phyloP scores from a whole-genome alignment of 2,329 filamentous ascomycete genomes.

The Monilinia fructicola region DNA sequence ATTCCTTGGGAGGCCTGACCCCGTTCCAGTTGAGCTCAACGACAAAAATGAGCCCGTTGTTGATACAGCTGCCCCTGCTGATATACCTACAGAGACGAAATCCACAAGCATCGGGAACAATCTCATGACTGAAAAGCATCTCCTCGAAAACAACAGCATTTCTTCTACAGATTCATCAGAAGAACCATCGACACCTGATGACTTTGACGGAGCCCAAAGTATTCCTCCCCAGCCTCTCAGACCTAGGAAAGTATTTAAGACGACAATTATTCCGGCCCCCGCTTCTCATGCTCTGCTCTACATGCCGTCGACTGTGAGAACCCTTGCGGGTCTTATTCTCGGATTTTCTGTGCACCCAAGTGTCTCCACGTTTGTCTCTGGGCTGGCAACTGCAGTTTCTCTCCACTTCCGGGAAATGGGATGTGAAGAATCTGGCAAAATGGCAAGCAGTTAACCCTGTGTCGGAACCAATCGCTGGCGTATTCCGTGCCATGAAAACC shows the following conservation, averaged over 20 bases:
- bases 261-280: conserved; percentile 69
- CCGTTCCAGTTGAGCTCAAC: conserved; percentile 33
- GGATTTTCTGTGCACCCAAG: conserved; percentile 71
- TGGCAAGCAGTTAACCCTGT: conserved; percentile 81
- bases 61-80: conserved; percentile 52
- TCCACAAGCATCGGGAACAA: conserved; percentile 42
- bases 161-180: conserved; percentile 44
- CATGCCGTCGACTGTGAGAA: conserved; percentile 70
- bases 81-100: conserved; percentile 33
- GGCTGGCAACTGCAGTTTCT: conserved; percentile 92
- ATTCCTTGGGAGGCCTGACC: conserved; percentile 41
- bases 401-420: conserved; percentile 91
- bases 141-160: conserved; percentile 39
- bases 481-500: conserved; percentile 91
- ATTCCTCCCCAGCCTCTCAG: conserved; percentile 51
- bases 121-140: conserved; percentile 45
- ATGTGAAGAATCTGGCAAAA: conserved; percentile 92
- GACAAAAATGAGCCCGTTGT: conserved; percentile 44
- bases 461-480: conserved; percentile 71
- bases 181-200: conserved; percentile 50
- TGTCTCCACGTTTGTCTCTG: conserved; percentile 75
- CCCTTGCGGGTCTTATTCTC: conserved; percentile 81
- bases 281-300: conserved; percentile 85
- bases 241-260: conserved; percentile 61
- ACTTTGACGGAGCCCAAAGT: conserved; percentile 40